These are phyloP conservation scores for Angomonas ambiguus DNA, from an alignment of 208 protist species.

Conservation along the genomic window DNA sequence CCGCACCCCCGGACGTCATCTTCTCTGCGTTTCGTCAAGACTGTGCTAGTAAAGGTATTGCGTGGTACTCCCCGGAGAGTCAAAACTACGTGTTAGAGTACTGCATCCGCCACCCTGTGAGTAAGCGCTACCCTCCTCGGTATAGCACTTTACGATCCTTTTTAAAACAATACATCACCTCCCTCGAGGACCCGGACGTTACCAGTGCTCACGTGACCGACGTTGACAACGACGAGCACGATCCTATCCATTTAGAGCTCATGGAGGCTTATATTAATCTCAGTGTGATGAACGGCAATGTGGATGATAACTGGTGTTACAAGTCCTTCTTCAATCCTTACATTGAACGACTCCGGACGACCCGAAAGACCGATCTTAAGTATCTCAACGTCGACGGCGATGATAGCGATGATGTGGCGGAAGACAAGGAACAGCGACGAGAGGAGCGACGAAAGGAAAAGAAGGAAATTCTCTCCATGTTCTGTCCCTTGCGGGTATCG, in stretches of 20 bases:
- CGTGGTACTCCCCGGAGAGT: constrained; percentile 40
- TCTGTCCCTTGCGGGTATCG: constrained; percentile 51
- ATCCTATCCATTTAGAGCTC: constrained; percentile 40
- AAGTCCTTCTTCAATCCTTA: constrained; percentile 64
- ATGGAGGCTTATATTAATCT: constrained; percentile 62
- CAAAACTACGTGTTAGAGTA: constrained; percentile 49
- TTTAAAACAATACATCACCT: constrained; percentile 58
- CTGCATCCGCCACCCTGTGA: constrained; percentile 56
- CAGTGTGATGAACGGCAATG: constrained; percentile 16
- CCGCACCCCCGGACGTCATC: constrained; percentile 39
- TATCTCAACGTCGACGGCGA: background rate
- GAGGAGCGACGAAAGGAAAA: background rate
- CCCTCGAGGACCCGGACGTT: constrained; percentile 41
- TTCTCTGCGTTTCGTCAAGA: constrained; percentile 65
- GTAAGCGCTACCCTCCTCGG: constrained; percentile 46
- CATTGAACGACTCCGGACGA: constrained; percentile 4
- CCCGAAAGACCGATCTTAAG: background rate
- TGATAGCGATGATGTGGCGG: background rate
- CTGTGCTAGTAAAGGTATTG: constrained; percentile 37
- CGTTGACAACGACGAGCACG: constrained; percentile 19
- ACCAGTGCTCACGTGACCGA: background rate
- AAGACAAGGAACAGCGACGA: background rate
- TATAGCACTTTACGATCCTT: constrained; percentile 44
- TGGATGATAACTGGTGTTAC: constrained; percentile 42
- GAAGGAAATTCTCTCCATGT: constrained; percentile 19